A percentile compares a stretch with the other conserved stretches of the same genome.
phyloP scores from a whole-genome alignment of 192 early-diverging fungal species.

The Coemansia sp. region DNA sequence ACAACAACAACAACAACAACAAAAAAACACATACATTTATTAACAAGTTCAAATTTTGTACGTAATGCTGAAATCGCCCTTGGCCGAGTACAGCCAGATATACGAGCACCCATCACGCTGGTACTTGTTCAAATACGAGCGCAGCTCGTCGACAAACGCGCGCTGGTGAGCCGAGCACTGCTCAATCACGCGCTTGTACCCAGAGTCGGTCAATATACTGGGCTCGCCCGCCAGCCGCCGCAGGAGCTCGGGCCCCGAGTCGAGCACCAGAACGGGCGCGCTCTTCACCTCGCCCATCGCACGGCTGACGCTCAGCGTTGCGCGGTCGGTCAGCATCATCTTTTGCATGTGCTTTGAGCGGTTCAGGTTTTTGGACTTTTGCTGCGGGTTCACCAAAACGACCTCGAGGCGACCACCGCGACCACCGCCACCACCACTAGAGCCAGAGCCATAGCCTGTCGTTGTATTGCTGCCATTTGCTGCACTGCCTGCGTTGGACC shows the following conservation, averaged over 20 bases:
- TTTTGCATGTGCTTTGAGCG: slow-evolving; percentile 33
- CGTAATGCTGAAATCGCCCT: slow-evolving; percentile 61
- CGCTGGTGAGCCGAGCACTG: slow-evolving; percentile 55
- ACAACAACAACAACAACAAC: too few relatives aligned
- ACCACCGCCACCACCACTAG: not conserved
- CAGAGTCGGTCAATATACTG: slow-evolving; percentile 62
- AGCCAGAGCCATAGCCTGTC: not conserved
- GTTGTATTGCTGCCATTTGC: too few relatives aligned
- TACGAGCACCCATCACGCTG: slow-evolving; percentile 43
- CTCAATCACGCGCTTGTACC: slow-evolving; percentile 60
- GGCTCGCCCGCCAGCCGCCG: slow-evolving; percentile 55
- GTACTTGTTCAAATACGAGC: slow-evolving; percentile 39
- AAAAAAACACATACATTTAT: not conserved
- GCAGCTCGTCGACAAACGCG: slow-evolving; percentile 55
- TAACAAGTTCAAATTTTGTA: slow-evolving; percentile 49
- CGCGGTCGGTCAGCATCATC: slow-evolving; percentile 43
- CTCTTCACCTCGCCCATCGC: slow-evolving; percentile 55
- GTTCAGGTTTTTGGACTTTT: slow-evolving; percentile 32
- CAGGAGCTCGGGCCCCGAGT: slow-evolving; percentile 61
- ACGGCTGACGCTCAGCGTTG: slow-evolving; percentile 55
- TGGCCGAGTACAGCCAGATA: slow-evolving; percentile 73
- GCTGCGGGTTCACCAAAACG: slow-evolving; percentile 33
- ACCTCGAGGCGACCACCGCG: slow-evolving; percentile 30
- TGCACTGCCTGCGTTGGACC: too few relatives aligned
- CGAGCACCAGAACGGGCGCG: slow-evolving; percentile 64